Conservation (phyloP, 768 basidiomycete genomes). For the Hygrophorus pudorinus region DNA sequence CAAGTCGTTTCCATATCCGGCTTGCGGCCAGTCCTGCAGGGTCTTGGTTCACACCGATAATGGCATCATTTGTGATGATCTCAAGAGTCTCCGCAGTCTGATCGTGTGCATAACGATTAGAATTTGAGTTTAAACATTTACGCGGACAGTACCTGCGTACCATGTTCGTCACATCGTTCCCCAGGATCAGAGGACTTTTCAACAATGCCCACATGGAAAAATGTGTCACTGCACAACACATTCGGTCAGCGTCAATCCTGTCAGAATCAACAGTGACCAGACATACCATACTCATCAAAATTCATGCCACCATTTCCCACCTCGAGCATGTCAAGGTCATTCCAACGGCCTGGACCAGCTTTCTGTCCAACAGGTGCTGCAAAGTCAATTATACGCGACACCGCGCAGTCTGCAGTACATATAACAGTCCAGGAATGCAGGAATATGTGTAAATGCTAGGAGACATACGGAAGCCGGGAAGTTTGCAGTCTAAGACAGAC, state of each 20-base stretch:
- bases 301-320: conserved; percentile 39
- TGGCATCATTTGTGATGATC: conserved; percentile 53
- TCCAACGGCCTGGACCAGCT: conserved; percentile 35
- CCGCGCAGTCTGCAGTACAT: conserved; percentile 32
- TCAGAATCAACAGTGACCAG: too few species aligned
- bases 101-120: conserved; percentile 22
- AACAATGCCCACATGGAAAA: conserved; percentile 66
- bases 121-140: neutral
- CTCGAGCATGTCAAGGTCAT: conserved; percentile 44
- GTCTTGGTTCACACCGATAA: conserved; percentile 63
- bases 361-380: conserved; percentile 41
- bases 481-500: neutral
- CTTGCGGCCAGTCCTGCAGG: conserved; percentile 17
- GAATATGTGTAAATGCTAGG: conserved; percentile 10
- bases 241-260: too few species aligned
- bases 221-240: conserved; percentile 26
- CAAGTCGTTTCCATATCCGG: too few species aligned
- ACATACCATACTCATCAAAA: conserved; percentile 17
- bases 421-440: too few species aligned
- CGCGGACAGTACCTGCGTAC: conserved; percentile 13
- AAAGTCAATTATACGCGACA: conserved; percentile 43
- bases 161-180: conserved; percentile 13
- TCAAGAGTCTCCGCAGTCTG: conserved; percentile 41
- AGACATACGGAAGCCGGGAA: neutral
- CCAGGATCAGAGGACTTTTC: conserved; percentile 40